A percentile compares a stretch with the other conserved stretches of the same genome.
phyloP scores from a whole-genome alignment of 306 rosid genomes.

The Carpinus viminea region DNA sequence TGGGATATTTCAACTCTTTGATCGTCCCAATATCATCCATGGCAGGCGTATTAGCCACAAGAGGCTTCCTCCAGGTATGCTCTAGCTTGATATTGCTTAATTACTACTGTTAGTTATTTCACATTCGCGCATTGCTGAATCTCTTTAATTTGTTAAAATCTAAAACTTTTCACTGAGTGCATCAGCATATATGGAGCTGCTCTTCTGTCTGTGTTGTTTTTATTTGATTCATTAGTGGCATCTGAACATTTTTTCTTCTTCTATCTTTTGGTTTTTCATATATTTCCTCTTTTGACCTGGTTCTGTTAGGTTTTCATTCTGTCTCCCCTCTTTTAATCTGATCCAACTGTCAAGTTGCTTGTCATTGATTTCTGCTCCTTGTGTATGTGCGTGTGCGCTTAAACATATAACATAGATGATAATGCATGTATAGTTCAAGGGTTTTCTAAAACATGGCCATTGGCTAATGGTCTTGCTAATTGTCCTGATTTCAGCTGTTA shows the following conservation, averaged over 20 bases:
- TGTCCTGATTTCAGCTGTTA: not conserved
- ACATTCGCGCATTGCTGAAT: not conserved
- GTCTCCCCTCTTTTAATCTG: not conserved
- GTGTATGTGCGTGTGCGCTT: not conserved
- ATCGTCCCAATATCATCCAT: conserved; percentile 60
- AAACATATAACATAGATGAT: not conserved
- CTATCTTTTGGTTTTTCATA: not conserved
- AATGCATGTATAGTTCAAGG: not conserved
- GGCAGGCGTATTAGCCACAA: conserved; percentile 61
- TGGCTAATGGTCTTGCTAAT: not conserved
- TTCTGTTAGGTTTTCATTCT: not conserved
- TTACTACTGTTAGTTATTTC: not conserved
- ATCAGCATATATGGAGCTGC: not conserved
- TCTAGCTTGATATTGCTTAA: conserved; percentile 4
- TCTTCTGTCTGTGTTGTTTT: not conserved
- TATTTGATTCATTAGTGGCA: not conserved
- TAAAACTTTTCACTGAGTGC: not conserved
- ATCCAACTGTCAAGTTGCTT: not conserved
- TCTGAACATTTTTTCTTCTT: not conserved
- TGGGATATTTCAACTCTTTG: conserved; percentile 83
- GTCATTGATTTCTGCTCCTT: not conserved
- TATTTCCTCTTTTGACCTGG: not conserved
- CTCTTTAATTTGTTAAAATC: not conserved
- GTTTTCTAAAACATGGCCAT: not conserved
- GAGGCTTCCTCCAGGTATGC: conserved; percentile 64